Evolutionary conservation across 176 grass and related monocot genomes (phyloP).

Genomic region (Otatea glauca): DNA sequence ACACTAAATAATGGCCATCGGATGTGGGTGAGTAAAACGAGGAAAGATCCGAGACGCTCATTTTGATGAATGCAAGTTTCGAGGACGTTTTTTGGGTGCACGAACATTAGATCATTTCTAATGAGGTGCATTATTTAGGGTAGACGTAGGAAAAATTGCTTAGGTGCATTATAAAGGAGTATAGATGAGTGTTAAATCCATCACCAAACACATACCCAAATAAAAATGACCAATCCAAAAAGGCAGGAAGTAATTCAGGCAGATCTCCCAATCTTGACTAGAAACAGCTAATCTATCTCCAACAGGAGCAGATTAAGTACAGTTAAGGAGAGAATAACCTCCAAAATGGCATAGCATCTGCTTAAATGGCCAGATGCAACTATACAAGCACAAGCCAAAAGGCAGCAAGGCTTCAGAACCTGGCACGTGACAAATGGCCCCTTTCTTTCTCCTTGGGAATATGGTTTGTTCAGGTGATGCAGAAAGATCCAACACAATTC

Average conservation of each 20-base stretch:
- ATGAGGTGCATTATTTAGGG: too few relatives aligned
- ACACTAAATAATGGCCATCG: too few relatives aligned
- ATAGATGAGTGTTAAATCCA: conserved; percentile 29
- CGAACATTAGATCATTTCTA: too few relatives aligned
- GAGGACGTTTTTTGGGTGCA: too few relatives aligned
- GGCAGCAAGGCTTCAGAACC: conserved; percentile 10
- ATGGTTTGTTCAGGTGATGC: conserved; percentile 18
- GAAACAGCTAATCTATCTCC: conserved; percentile 1
- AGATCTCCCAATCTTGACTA: conserved; percentile 26
- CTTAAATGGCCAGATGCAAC: not conserved
- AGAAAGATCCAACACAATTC: conserved; percentile 28
- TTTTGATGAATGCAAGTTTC: too few relatives aligned
- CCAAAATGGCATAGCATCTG: conserved; percentile 6
- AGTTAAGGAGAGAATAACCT: not conserved
- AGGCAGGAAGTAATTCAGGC: conserved; percentile 4
- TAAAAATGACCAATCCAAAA: not conserved
- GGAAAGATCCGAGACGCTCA: too few relatives aligned
- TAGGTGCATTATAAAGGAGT: too few relatives aligned
- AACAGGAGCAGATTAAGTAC: not conserved
- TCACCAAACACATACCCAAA: conserved; percentile 31
- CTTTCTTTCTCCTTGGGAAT: not conserved
- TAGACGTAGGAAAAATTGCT: too few relatives aligned
- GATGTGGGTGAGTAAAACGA: too few relatives aligned
- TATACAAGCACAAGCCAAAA: conserved; percentile 7
- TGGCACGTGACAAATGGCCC: conserved; percentile 12